Evolutionary conservation across 371 early-diverging fungal genomes (phyloP).

Genomic region (Mortierella sp.): DNA sequence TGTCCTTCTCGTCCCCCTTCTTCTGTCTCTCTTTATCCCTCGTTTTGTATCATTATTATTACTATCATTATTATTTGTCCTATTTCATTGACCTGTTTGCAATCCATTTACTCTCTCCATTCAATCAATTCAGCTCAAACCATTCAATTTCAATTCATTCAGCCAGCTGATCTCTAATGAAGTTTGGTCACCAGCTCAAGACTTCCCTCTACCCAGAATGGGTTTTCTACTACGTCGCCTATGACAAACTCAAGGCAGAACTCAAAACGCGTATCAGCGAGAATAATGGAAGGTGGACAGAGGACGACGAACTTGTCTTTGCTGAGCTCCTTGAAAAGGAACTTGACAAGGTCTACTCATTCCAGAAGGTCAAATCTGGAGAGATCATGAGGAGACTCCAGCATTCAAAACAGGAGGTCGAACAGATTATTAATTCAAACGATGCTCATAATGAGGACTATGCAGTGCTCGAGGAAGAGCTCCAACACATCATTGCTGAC

Average conservation of each 20-base stretch:
- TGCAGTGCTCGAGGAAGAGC: slow-evolving; percentile 77
- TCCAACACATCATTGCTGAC: slow-evolving; percentile 87
- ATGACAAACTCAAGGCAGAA: slow-evolving; percentile 88
- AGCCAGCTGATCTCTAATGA: slow-evolving; percentile 72
- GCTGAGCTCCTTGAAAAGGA: slow-evolving; percentile 90
- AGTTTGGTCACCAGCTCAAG: slow-evolving; percentile 92
- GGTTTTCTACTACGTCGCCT: slow-evolving; percentile 92
- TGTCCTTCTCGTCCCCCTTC: neutral
- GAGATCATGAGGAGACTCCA: slow-evolving; percentile 88
- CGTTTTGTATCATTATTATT: neutral
- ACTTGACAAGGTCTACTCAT: slow-evolving; percentile 93
- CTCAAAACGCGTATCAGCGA: slow-evolving; percentile 69
- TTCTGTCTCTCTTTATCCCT: neutral
- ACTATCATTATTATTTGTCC: neutral
- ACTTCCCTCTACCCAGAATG: slow-evolving; percentile 90
- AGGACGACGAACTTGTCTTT: slow-evolving; percentile 89
- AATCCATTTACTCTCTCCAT: neutral
- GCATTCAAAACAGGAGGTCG: slow-evolving; percentile 76
- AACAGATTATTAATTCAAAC: slow-evolving; percentile 58
- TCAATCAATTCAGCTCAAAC: neutral
- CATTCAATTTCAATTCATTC: slow-evolving; percentile 1
- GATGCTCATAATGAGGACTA: slow-evolving; percentile 71
- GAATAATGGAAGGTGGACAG: slow-evolving; percentile 66
- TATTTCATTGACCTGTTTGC: neutral
- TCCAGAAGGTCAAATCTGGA: slow-evolving; percentile 90